These are phyloP conservation scores for Beauveria varroae DNA, from an alignment of 2,329 filamentous ascomycete species.

Conservation along the genomic window DNA sequence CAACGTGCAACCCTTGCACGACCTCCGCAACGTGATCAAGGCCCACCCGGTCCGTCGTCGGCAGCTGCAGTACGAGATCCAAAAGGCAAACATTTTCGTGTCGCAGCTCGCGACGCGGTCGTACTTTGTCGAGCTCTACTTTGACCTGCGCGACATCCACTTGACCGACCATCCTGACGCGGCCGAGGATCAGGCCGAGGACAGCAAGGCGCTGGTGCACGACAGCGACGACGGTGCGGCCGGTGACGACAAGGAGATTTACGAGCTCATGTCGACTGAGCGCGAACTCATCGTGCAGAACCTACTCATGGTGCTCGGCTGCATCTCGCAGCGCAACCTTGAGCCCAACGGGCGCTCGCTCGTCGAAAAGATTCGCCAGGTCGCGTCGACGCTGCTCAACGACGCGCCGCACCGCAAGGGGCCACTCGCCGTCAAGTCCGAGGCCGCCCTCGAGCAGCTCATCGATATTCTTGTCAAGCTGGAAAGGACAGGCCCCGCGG, in stretches of 20 bases:
- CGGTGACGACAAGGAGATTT: constrained; percentile 40
- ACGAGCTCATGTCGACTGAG: constrained; percentile 63
- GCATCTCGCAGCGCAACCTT: constrained; percentile 77
- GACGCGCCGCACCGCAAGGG: constrained; percentile 44
- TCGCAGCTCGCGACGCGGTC: constrained; percentile 76
- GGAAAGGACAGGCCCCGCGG: constrained; percentile 50
- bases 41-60: constrained; percentile 43
- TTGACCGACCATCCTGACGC: constrained; percentile 34
- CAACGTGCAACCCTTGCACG: constrained; percentile 37
- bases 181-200: constrained; percentile 25
- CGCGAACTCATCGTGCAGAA: constrained; percentile 76
- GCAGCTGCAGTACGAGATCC: constrained; percentile 73
- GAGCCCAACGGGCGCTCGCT: constrained; percentile 59
- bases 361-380: constrained; percentile 79
- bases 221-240: constrained; percentile 23
- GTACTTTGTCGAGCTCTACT: constrained; percentile 81
- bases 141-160: constrained; percentile 64
- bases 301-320: constrained; percentile 65
- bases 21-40: constrained; percentile 43
- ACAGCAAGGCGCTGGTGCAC: constrained; percentile 29
- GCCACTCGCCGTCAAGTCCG: constrained; percentile 46
- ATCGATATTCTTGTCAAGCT: constrained; percentile 68
- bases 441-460: constrained; percentile 65
- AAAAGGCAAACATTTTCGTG: constrained; percentile 83
- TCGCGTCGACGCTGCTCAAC: constrained; percentile 72